These are phyloP conservation scores for Ceriops tagal DNA, from an alignment of 345 rosid genomes.

Conservation along the genomic window DNA sequence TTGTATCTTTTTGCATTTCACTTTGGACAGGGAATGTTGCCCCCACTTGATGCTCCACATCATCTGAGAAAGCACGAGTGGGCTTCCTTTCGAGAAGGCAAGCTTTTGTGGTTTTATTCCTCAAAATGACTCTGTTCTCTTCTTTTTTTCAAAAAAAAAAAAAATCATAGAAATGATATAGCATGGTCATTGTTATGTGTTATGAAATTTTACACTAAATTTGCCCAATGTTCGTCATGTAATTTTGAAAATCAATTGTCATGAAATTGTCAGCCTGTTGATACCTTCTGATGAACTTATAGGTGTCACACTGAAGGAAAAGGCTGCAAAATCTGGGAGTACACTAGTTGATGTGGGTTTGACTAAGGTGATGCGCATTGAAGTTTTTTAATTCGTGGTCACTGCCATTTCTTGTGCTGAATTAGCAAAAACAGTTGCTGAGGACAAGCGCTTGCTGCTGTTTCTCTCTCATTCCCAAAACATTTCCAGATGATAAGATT, in stretches of 20 bases:
- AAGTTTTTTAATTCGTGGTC: background rate
- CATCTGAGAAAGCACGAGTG: conserved; percentile 96
- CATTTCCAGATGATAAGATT: background rate
- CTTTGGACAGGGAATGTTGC: conserved; percentile 69
- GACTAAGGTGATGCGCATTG: conserved; percentile 47
- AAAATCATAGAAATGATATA: background rate
- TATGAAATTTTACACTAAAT: no score
- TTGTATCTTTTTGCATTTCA: background rate
- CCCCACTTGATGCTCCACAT: conserved; percentile 97
- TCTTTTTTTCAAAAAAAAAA: background rate
- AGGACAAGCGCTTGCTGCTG: background rate
- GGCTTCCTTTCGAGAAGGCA: conserved; percentile 87
- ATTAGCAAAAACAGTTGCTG: background rate
- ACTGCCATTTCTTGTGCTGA: background rate
- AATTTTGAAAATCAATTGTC: background rate
- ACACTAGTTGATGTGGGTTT: conserved; percentile 87
- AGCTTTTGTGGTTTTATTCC: background rate
- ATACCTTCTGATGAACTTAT: conserved; percentile 22
- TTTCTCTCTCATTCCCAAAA: background rate
- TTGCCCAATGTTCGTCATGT: no score
- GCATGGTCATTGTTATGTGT: background rate
- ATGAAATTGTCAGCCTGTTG: background rate
- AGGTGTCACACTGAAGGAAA: conserved; percentile 73
- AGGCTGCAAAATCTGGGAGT: conserved; percentile 38
- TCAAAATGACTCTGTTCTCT: background rate